Evolutionary conservation across 768 basidiomycete genomes (phyloP), one percentile per base, ranked within the genome.

Genomic region (Agaricus sinodeliciosus): DNA sequence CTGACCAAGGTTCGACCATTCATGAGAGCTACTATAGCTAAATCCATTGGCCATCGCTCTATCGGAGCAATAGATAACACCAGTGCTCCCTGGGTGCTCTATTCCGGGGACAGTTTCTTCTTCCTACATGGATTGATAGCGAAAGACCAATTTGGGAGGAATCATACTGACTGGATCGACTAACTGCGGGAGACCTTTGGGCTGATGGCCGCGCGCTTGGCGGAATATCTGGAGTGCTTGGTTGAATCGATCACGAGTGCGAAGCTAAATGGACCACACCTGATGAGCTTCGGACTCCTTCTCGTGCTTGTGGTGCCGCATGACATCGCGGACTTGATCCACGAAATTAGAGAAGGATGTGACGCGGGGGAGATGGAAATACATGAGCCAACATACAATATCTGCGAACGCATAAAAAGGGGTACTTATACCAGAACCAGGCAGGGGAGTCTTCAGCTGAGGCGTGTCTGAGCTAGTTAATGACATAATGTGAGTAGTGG

Each of bases 41-140:
- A 93, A 96, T 8, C 94, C 94, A 63, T 96, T 95, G 9, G 92
- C 92, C 73, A 92, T 90, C n/a, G 93, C 90, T 54, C 93, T 84
- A 63, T 94, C 90, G 1, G 89, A 91, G 67, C 92, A 94, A 65
- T 94, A 96, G 62, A 94, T 79, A 19, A 78, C 78, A 43, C 77
- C 78, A 28, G 78, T 79, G 61, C 76, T 77, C 42, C 78, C 77
- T 46, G 90, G 90, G 63, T 90, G 89, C 63, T 84, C 78, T 61
- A 90, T 89, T 45, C 90, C 91, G 16, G 91, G 92, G 3, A 94
- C 82, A 0, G 91, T 92, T 69, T 94, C 91, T 60, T 94, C 91
- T 59, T 90, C 87, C 78, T 87, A 54, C 15, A 45, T 52, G n/a
- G 48, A 16, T n/a, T 25, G 11, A 56, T 22, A 37, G 54, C 35